Evolutionary conservation across 495 filamentous ascomycete species (phyloP).

Genomic region (Daldinia vernicosa): DNA sequence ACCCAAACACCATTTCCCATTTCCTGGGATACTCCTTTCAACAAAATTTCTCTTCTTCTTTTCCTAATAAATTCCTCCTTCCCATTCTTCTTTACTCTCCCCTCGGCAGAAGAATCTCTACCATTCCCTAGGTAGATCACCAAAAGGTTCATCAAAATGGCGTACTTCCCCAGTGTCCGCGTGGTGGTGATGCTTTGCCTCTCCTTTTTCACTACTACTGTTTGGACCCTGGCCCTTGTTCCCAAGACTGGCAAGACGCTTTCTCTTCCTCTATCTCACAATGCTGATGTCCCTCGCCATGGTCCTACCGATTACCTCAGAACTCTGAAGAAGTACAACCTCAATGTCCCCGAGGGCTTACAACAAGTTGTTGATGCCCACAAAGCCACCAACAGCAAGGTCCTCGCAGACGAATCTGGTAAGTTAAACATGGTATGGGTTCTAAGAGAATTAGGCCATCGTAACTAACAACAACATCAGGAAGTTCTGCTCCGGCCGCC

Average conservation of each 20-base stretch:
- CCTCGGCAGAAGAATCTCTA: background rate
- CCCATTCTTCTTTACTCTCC: background rate
- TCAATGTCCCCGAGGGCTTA: slow-evolving; percentile 39
- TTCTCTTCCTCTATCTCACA: slow-evolving; percentile 37
- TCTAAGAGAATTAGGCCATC: background rate
- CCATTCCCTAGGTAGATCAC: slow-evolving; percentile 7
- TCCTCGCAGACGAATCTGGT: slow-evolving; percentile 22
- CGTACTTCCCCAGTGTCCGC: slow-evolving; percentile 24
- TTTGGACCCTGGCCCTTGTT: slow-evolving; percentile 12
- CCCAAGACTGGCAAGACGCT: slow-evolving; percentile 35
- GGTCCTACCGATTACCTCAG: slow-evolving; percentile 45
- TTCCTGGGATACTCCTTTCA: slow-evolving; percentile 7
- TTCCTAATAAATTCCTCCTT: slow-evolving; percentile 3
- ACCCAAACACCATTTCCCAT: slow-evolving; percentile 8
- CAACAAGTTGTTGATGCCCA: slow-evolving; percentile 44
- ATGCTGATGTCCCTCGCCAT: slow-evolving; percentile 40
- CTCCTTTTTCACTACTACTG: slow-evolving; percentile 24
- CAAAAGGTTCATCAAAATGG: slow-evolving; percentile 25
- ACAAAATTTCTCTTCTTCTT: slow-evolving; percentile 8
- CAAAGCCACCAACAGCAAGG: slow-evolving; percentile 28
- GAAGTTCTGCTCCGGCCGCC: slow-evolving; percentile 26
- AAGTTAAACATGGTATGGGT: background rate
- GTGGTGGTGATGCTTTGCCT: slow-evolving; percentile 33
- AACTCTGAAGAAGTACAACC: slow-evolving; percentile 46
- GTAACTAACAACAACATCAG: slow-evolving; percentile 28